Evolutionary conservation across 2,329 filamentous ascomycete genomes (phyloP).

Genomic region (Alternaria ethzedia): DNA sequence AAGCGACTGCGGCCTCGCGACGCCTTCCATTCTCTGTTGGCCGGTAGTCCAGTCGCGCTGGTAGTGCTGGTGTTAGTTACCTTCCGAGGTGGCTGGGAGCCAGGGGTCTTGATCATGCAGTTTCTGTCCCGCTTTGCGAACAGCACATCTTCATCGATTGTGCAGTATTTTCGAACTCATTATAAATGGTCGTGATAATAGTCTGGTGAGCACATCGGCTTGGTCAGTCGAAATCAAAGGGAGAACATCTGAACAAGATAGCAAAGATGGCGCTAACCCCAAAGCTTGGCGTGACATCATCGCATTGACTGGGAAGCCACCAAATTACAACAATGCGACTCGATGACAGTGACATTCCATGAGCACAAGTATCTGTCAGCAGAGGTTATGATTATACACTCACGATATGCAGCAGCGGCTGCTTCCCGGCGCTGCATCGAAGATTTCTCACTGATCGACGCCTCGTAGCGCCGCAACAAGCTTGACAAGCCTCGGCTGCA

Average conservation of each 20-base stretch:
- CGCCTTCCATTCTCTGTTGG: not conserved
- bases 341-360: not conserved
- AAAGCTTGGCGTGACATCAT: constrained; percentile 1
- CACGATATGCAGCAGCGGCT: not conserved
- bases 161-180: not conserved
- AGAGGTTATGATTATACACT: not conserved
- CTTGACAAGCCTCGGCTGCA: not conserved
- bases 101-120: not conserved
- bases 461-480: not conserved
- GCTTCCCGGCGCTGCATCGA: not conserved
- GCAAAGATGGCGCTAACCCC: not conserved
- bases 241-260: not conserved
- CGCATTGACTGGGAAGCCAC: not conserved
- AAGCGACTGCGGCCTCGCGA: not conserved
- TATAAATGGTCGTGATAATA: not conserved
- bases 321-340: not conserved
- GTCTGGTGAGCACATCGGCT: not conserved
- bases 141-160: not conserved
- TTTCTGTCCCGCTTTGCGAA: not conserved
- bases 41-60: not conserved
- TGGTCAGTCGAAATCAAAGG: not conserved
- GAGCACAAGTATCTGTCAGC: not conserved
- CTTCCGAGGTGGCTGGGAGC: not conserved
- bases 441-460: not conserved
- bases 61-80: not conserved